Base-by-base conservation (phyloP, 352 stramenopile species). In the Phytophthora ohioensis region DNA sequence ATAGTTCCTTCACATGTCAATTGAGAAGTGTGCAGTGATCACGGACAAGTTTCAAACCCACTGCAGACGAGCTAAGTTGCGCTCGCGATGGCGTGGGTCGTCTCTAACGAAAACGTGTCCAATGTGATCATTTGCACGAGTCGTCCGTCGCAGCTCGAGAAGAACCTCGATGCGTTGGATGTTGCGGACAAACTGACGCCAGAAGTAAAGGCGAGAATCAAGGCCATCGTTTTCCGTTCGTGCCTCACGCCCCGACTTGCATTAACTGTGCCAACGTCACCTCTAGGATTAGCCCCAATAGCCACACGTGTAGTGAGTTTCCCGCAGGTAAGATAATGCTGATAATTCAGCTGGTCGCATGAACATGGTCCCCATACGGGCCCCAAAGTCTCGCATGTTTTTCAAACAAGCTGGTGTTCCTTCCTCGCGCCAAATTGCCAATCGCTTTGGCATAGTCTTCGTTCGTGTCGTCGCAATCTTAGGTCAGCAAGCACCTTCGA, bases 401-500 rank as follows among this genome's bases (percentile, higher is more conserved):
- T 66, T 27, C 47, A 65, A 48, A 43, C 63, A 47, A 4, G 17
- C 17, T 34, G 21, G 21, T 4, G 31, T 55, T 39, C 27, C 1
- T 30, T 57, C 34, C 51, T 38, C 43, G 35, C 42, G 21, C 46
- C 21, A 27, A 27, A 27, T 66, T 63, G 57, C 65, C 57, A 73
- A 63, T 73, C 58, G 12, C 39, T 58, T 9, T 39, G 41, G 56
- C 64, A 60, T 30, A 17, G 57, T 17, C 9, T 17, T 57, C 36
- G 36, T 61, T 67, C 56, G 48, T 54, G 42, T 64, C 38, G 60
- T 61, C 9, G 32, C 43, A 10, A 42, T 17, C 54, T 39, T 35
- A 34, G 49, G 65, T 68, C 58, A 73, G 49, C 30, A 58, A 64
- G 49, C 65, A 27, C 42, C 32, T 60, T 55, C 64, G 64, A 56